Conservation (phyloP, 192 early-diverging fungal genomes). For the Umbelopsis ramanniana region DNA sequence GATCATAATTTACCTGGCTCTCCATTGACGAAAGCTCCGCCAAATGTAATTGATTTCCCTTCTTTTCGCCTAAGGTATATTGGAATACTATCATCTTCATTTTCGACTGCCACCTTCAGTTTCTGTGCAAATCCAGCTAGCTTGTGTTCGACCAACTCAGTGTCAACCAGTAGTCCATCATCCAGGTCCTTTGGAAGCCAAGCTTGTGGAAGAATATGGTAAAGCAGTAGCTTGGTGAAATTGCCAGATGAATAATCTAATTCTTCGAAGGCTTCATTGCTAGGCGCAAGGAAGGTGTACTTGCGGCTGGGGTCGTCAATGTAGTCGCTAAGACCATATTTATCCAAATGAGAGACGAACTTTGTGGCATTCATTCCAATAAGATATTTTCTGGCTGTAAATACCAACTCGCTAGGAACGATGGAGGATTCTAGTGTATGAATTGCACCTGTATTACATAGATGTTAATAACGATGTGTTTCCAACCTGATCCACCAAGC, state of each 20-base stretch:
- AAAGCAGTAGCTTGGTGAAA: slow-evolving; percentile 49
- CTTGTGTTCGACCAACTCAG: slow-evolving; percentile 44
- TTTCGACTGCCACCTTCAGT: slow-evolving; percentile 25
- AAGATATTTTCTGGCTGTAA: slow-evolving; percentile 69
- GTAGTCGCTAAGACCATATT: slow-evolving; percentile 56
- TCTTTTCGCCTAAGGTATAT: not conserved
- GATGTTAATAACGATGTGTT: slow-evolving; percentile 51
- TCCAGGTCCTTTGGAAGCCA: slow-evolving; percentile 46
- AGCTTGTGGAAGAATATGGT: slow-evolving; percentile 66
- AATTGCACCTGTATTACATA: slow-evolving; percentile 52
- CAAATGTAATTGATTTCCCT: slow-evolving; percentile 36
- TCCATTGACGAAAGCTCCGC: slow-evolving; percentile 28
- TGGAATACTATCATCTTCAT: not conserved
- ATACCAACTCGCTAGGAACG: slow-evolving; percentile 48
- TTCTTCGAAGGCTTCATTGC: slow-evolving; percentile 53
- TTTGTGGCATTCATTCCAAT: slow-evolving; percentile 69
- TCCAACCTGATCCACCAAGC: slow-evolving; percentile 47
- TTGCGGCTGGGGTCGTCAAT: slow-evolving; percentile 56
- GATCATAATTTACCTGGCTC: slow-evolving; percentile 3
- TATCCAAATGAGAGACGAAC: slow-evolving; percentile 61
- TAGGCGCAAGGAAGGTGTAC: slow-evolving; percentile 71
- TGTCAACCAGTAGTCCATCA: slow-evolving; percentile 53
- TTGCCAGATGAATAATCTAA: slow-evolving; percentile 38
- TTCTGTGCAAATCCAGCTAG: slow-evolving; percentile 27
- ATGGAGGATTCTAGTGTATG: slow-evolving; percentile 36